phyloP scores from a whole-genome alignment of 805 yeast genomes.

The Priceomyces carsonii region DNA sequence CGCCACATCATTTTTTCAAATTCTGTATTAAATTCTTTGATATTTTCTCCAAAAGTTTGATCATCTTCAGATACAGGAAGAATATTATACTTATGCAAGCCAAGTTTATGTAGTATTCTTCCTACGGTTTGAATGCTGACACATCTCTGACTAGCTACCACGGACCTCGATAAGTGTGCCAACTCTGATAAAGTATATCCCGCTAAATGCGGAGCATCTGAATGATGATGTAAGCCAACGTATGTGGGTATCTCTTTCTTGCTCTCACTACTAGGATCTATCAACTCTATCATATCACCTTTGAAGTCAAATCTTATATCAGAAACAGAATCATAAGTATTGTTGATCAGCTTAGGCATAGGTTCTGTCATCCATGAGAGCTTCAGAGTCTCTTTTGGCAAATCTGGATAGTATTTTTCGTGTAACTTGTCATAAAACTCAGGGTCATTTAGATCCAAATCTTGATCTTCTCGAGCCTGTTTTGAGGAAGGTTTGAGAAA shows the following conservation, averaged over 20 bases:
- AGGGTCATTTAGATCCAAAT: conserved; percentile 71
- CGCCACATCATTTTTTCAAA: conserved; percentile 71
- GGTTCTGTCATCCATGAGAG: conserved; percentile 91
- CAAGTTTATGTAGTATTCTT: conserved; percentile 78
- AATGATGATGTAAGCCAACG: conserved; percentile 87
- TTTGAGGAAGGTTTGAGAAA: conserved; percentile 55
- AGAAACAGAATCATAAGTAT: conserved; percentile 53
- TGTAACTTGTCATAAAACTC: conserved; percentile 77
- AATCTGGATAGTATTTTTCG: conserved; percentile 83
- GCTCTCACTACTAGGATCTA: conserved; percentile 16
- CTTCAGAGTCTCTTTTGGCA: conserved; percentile 79
- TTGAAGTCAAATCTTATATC: conserved; percentile 86
- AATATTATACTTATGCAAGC: conserved; percentile 57
- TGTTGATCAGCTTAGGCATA: conserved; percentile 40
- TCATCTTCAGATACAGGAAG: conserved; percentile 44
- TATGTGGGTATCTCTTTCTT: conserved; percentile 44
- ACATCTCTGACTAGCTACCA: conserved; percentile 81
- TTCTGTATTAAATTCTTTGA: conserved; percentile 22
- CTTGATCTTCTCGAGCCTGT: conserved; percentile 25
- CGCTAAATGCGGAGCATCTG: conserved; percentile 83
- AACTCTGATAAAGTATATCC: conserved; percentile 90
- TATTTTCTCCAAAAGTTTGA: conserved; percentile 30
- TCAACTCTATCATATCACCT: conserved; percentile 68
- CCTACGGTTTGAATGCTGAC: conserved; percentile 87
- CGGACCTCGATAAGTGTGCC: conserved; percentile 75